Percentiles rank a stretch among this genome's conserved stretches.
phyloP scores from a whole-genome alignment of 768 basidiomycete genomes.

The Pholiota microspora region DNA sequence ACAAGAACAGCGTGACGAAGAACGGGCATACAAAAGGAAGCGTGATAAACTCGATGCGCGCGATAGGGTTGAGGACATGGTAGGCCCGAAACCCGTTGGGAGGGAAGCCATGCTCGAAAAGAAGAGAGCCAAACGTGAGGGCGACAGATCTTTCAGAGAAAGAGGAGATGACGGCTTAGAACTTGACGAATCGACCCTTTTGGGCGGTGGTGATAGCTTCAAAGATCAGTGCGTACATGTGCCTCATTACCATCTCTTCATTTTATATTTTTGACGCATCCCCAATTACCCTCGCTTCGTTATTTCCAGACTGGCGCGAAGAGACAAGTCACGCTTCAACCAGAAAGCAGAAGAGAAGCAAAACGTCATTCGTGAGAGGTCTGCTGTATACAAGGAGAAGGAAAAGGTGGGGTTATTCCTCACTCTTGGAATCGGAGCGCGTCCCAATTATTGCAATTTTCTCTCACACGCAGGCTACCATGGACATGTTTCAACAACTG shows the following conservation, averaged over 20 bases:
- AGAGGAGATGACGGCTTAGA: slow-evolving; percentile 79
- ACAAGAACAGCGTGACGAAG: slow-evolving; percentile 49
- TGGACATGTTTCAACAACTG: slow-evolving; percentile 94
- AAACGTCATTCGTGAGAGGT: slow-evolving; percentile 57
- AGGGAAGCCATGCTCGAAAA: slow-evolving; percentile 87
- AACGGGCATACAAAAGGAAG: slow-evolving; percentile 61
- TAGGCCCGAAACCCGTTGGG: slow-evolving; percentile 79
- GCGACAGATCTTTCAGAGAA: slow-evolving; percentile 69
- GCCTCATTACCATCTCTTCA: background rate
- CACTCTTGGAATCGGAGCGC: slow-evolving; percentile 4
- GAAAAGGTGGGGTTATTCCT: slow-evolving; percentile 48
- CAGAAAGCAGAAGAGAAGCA: slow-evolving; percentile 58
- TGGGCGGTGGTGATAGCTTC: slow-evolving; percentile 86
- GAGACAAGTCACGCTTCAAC: slow-evolving; percentile 61
- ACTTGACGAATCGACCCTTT: slow-evolving; percentile 71
- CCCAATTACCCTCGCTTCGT: slow-evolving; percentile 2
- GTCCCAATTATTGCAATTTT: background rate
- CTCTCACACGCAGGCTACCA: slow-evolving; percentile 56
- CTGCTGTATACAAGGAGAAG: slow-evolving; percentile 64
- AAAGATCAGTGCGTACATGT: slow-evolving; percentile 58
- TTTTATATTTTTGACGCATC: slow-evolving; percentile 6
- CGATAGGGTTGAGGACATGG: slow-evolving; percentile 72
- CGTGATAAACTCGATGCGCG: slow-evolving; percentile 63
- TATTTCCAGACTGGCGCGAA: slow-evolving; percentile 53
- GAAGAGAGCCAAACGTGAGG: slow-evolving; percentile 71